Percentiles rank a stretch among this genome's conserved stretches.
phyloP scores from a whole-genome alignment of 179 eudicot species.

The Nepenthes alata region DNA sequence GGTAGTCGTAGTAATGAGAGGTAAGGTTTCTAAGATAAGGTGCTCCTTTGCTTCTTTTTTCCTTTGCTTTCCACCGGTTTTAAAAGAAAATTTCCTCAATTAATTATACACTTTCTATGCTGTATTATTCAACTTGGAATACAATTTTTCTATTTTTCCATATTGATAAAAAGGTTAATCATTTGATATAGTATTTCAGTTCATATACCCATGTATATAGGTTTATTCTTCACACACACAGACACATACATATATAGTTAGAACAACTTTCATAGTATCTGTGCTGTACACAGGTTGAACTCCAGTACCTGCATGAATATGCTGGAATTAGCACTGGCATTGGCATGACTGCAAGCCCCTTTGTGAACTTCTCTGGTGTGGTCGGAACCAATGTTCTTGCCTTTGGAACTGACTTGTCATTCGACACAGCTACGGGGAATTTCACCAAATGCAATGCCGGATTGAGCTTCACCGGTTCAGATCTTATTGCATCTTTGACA shows the following conservation, averaged over 20 bases:
- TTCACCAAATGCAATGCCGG: conserved; percentile 80
- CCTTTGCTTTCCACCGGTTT: too few relatives aligned
- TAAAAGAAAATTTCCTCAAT: too few relatives aligned
- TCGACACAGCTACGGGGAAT: conserved; percentile 51
- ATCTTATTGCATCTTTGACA: conserved; percentile 66
- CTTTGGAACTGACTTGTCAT: conserved; percentile 64
- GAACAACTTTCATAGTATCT: not conserved
- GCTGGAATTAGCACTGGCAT: conserved; percentile 65
- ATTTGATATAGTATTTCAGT: too few relatives aligned
- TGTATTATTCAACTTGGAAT: not conserved
- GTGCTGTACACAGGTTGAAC: conserved; percentile 42
- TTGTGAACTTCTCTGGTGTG: conserved; percentile 73
- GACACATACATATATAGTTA: not conserved
- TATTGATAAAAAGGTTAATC: too few relatives aligned
- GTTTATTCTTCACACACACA: too few relatives aligned
- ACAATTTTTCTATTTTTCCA: too few relatives aligned
- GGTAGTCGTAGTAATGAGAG: too few relatives aligned
- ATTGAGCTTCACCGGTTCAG: conserved; percentile 49
- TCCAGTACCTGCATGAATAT: conserved; percentile 78
- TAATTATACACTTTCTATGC: too few relatives aligned
- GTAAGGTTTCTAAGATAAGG: too few relatives aligned
- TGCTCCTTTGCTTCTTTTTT: too few relatives aligned
- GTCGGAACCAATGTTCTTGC: conserved; percentile 45
- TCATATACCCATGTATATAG: too few relatives aligned
- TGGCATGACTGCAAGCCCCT: conserved; percentile 76